Evolutionary conservation across 768 basidiomycete species (phyloP).

Genomic region (Zangia roseola): DNA sequence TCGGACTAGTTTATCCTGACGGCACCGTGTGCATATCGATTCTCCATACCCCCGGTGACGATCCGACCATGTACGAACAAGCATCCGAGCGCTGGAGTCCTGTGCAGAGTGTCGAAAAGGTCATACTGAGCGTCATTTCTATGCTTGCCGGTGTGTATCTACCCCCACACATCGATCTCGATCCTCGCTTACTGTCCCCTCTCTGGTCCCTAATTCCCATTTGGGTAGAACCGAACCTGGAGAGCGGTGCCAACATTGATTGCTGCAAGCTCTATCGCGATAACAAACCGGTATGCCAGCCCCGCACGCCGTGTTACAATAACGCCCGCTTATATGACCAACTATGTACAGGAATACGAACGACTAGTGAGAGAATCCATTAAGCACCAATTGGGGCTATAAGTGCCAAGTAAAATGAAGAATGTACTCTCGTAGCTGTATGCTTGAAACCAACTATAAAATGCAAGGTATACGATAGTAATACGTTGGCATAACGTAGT

Average conservation of each 20-base stretch:
- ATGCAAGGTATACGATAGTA: no score
- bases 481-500: no score
- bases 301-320: neutral
- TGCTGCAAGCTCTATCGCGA: slow-evolving; percentile 97
- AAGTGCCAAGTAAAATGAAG: slow-evolving; percentile 14
- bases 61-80: slow-evolving; percentile 91
- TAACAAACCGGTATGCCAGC: slow-evolving; percentile 56
- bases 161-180: no score
- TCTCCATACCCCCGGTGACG: slow-evolving; percentile 90
- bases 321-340: no score
- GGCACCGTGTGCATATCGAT: slow-evolving; percentile 99
- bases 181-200: neutral
- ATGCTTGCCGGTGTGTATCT: slow-evolving; percentile 80
- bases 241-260: slow-evolving; percentile 96
- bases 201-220: neutral
- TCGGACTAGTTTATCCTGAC: slow-evolving; percentile 79
- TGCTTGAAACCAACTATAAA: neutral
- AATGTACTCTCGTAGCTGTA: slow-evolving; percentile 12
- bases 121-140: slow-evolving; percentile 91
- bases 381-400: slow-evolving; percentile 81
- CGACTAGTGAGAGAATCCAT: slow-evolving; percentile 80
- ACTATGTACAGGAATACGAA: slow-evolving; percentile 70
- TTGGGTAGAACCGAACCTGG: slow-evolving; percentile 85
- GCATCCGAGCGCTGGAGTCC: slow-evolving; percentile 98
- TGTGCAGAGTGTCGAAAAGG: slow-evolving; percentile 98